Base-by-base conservation (phyloP, 306 rosid species). In the Neltuma alba region DNA sequence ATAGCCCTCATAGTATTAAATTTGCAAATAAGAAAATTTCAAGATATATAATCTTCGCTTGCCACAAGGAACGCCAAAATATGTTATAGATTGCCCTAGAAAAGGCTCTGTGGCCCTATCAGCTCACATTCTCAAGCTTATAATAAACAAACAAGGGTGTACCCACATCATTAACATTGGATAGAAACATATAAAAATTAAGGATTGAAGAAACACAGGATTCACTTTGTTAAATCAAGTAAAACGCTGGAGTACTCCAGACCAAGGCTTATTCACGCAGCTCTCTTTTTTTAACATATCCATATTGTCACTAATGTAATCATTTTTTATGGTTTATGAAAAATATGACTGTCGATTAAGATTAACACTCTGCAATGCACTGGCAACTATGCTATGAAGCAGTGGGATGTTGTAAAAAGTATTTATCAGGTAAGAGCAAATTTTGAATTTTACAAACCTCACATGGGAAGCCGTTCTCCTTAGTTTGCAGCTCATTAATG, bases 381-480 rank as follows among this genome's bases (percentile, higher is more conserved):
- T 15, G 42, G 31, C 28, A 28, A 48, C 60, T 9, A 33, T 20
- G 45, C 40, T 3, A 30, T 5, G 47, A 31, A 72, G 25, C 45
- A 31, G 13, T 31, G 67, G 3, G n/a, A 55, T 20, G 18, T 25
- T 10, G 25, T n/a, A 20, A 57, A 74, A 23, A 8, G 31, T 27
- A 47, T 63, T 21, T 16, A 64, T 47, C 16, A 45, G 23, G n/a
- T 41, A 55, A 36, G 61, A 5, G 18, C 25, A 72, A 16, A 30
- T 70, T 20, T 21, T 9, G 14, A 37, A 15, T 5, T 3, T 9
- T n/a, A 28, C 27, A 67, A 63, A 91, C 96, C 98, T 89, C 84
- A 14, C 72, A 23, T 10, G 91, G 27, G 67, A 94, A 90, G 63
- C 93, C 98, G 70, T 86, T 92, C 20, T 83, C 88, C 5, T 34